Conservation (phyloP, 306 rosid species). For the Ormosia emarginata region DNA sequence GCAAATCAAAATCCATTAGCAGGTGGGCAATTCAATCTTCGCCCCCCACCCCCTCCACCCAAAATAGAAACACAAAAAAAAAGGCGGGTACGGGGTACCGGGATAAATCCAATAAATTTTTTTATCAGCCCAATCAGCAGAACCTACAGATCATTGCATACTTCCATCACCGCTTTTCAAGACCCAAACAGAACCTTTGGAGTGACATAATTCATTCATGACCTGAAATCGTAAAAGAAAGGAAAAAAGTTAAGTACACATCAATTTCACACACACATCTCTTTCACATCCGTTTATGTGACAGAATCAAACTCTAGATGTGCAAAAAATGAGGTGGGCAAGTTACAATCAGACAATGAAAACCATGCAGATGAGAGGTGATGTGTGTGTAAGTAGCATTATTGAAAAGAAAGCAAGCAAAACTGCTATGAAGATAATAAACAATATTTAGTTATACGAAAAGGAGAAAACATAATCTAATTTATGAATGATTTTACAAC, state of each 20-base stretch:
- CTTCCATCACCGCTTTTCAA: slow-evolving; percentile 64
- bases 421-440: neutral
- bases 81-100: neutral
- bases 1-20: neutral
- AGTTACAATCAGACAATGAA: too few relatives aligned
- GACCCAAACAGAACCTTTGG: slow-evolving; percentile 65
- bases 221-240: slow-evolving; percentile 48
- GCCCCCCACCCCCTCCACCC: neutral
- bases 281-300: too few relatives aligned
- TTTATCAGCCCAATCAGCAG: neutral
- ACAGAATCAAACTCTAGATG: too few relatives aligned
- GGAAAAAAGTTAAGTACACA: neutral
- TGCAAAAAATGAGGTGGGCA: too few relatives aligned
- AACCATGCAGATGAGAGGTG: too few relatives aligned
- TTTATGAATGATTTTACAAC: neutral
- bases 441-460: neutral
- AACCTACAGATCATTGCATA: slow-evolving; percentile 24
- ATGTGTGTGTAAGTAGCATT: too few relatives aligned
- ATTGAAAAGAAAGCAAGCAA: too few relatives aligned
- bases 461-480: neutral
- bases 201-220: slow-evolving; percentile 65
- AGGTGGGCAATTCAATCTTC: neutral
- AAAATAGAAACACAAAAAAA: neutral
- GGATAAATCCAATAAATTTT: neutral
- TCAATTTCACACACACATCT: too few relatives aligned